Evolutionary conservation across 805 yeast species (phyloP), one percentile per base, ranked within the genome.

Genomic region (Scheffersomyces lignosus): DNA sequence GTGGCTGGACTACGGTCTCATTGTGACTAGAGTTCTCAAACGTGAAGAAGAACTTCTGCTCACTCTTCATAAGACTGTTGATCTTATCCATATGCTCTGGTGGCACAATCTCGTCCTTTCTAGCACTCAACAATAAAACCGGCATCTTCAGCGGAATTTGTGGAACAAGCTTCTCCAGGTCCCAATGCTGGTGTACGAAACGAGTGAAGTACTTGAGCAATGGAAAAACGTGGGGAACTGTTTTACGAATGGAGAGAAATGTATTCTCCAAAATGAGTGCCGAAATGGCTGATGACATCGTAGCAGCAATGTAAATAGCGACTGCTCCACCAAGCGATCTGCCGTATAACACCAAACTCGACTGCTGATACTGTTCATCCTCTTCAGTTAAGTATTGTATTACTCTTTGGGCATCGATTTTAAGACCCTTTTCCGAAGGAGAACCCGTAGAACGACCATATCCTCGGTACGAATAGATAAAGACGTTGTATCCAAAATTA

Each of bases 301-400:
- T 71, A 2, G 87, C 71, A 0, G 93, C 89, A 36, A 88, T 75
- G 61, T 88, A 85, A 14, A 89, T 76, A 5, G 95, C 88, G 24
- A 87, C 96, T 0, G 98, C 99, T 3, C 98, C 98, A 24, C 99
- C 99, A 9, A 91, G 65, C 7, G 96, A 87, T 33, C 97, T 71
- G 2, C 98, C 98, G 55, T 89, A 89, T 7, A 89, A 66, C 1
- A 87, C 64, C 2, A 90, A 43, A 8, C 80, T 64, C 1, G 83
- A 71, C 33, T 68, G 58, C 33, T 67, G 62, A 37, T 81, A 71
- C 43, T 74, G 81, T 9, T 66, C 64, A 49, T 85, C 83, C 1
- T 67, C 59, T 1, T 52, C 36, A 6, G 61, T 49, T n/a, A 91
- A 54, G 49, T 71, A 83, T 14, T 75, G 61, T 67, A 87, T 69